Base-by-base conservation (phyloP, 768 basidiomycete genomes). In the Sarcomyxa edulis region DNA sequence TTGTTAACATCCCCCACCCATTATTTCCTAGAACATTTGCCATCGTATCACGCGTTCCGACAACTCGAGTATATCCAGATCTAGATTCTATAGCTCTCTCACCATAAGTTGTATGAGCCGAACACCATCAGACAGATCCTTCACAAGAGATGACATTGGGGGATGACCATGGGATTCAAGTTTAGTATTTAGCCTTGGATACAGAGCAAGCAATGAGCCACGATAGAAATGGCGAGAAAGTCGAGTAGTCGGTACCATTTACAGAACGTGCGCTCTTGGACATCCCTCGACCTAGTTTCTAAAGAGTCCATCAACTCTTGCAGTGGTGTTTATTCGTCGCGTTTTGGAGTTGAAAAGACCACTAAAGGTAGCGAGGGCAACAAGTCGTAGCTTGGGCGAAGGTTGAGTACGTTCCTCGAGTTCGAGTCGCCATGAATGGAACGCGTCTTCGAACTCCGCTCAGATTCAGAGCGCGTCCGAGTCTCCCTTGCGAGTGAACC, bases 31-130 rank as follows among this genome's bases (percentile, higher is more conserved):
- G 10, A 35, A 14, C 32, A 15, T 6, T 35, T 48, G 20, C 29
- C 23, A 28, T 30, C 24, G 12, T 31, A 18, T n/a, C 12, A 28
- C n/a, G n/a, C n/a, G n/a, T 19, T 21, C 18, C 14, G 20, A 45
- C 7, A 8, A 16, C 19, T 10, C 11, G 20, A 23, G 24, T 14
- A 11, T 9, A 37, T 7, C n/a, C n/a, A n/a, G n/a, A n/a, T n/a
- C n/a, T n/a, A n/a, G n/a, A n/a, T n/a, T n/a, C n/a, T 21, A 39
- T 16, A 9, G 37, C 15, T n/a, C 31, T 53, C 68, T 47, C 44
- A 90, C 93, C 85, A 90, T 91, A 23, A 99, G 74, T 56, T 97
- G 94, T 46, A 98, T 96, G 28, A 99, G 73, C 45, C 88, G 81
- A 14, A 96, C 93, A 23, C 96, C 96, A 65, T 97, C 94, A 5